Conservation (phyloP, 306 rosid species). For the Sphenostylis stenocarpa region DNA sequence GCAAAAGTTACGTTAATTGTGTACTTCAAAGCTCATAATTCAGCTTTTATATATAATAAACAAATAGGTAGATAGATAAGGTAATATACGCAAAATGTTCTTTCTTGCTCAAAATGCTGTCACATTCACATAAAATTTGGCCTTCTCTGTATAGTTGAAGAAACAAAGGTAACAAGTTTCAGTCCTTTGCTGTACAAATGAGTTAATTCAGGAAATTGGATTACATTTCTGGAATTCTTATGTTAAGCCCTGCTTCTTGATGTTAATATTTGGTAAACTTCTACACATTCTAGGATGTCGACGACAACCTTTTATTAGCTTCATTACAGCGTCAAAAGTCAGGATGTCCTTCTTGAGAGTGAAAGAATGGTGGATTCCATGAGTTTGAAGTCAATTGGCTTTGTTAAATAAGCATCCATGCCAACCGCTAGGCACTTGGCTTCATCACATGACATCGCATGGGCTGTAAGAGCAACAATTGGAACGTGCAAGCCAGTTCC, state of each 20-base stretch:
- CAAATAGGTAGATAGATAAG: neutral
- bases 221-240: conserved; percentile 1
- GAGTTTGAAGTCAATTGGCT: conserved; percentile 90
- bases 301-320: conserved; percentile 31
- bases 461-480: conserved; percentile 95
- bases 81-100: neutral
- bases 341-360: conserved; percentile 56
- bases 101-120: neutral
- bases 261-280: conserved; percentile 18
- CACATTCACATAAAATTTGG: neutral
- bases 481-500: conserved; percentile 78
- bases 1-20: neutral
- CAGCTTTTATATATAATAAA: neutral
- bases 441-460: conserved; percentile 98
- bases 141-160: neutral
- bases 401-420: conserved; percentile 94
- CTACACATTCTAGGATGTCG: conserved; percentile 16
- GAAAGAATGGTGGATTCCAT: conserved; percentile 98
- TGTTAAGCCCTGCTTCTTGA: conserved; percentile 3
- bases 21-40: neutral
- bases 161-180: conserved; percentile 7
- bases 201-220: conserved; percentile 20
- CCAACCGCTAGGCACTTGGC: conserved; percentile 95
- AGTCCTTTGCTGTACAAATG: conserved; percentile 9
- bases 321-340: conserved; percentile 14